Conservation (phyloP, 805 yeast species). For the Candida ficus region DNA sequence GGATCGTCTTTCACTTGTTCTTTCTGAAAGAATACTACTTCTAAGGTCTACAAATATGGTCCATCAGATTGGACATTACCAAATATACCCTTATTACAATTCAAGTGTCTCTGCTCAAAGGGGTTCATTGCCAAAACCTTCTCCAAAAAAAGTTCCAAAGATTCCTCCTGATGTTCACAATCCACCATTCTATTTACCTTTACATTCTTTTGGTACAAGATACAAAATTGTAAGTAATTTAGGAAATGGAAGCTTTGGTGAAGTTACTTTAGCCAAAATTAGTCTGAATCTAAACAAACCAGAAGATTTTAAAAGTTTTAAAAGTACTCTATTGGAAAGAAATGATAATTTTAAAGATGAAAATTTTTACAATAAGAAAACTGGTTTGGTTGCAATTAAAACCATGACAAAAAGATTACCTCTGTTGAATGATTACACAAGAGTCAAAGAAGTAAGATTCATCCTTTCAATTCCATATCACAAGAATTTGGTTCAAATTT, state of each 20-base stretch:
- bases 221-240: slow-evolving; percentile 49
- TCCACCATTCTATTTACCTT: slow-evolving; percentile 40
- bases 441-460: slow-evolving; percentile 63
- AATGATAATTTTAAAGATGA: slow-evolving; percentile 21
- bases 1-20: slow-evolving; percentile 10
- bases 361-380: slow-evolving; percentile 28
- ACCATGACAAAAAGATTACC: slow-evolving; percentile 58
- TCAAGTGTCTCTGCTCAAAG: background rate
- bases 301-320: slow-evolving; percentile 14
- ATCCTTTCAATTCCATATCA: slow-evolving; percentile 67
- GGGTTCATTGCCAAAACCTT: background rate
- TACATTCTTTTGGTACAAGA: slow-evolving; percentile 35
- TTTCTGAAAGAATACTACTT: slow-evolving; percentile 8
- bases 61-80: background rate
- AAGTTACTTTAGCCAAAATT: slow-evolving; percentile 58
- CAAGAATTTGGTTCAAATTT: slow-evolving; percentile 63
- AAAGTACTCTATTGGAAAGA: slow-evolving; percentile 45
- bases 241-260: slow-evolving; percentile 77
- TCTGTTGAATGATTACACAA: slow-evolving; percentile 48
- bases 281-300: slow-evolving; percentile 20
- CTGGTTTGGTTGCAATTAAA: slow-evolving; percentile 69
- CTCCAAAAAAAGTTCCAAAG: slow-evolving; percentile 3
- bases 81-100: background rate
- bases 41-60: background rate
- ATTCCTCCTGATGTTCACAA: slow-evolving; percentile 33